Evolutionary conservation across 352 stramenopile species (phyloP).

Genomic region (Aphanomyces astaci): DNA sequence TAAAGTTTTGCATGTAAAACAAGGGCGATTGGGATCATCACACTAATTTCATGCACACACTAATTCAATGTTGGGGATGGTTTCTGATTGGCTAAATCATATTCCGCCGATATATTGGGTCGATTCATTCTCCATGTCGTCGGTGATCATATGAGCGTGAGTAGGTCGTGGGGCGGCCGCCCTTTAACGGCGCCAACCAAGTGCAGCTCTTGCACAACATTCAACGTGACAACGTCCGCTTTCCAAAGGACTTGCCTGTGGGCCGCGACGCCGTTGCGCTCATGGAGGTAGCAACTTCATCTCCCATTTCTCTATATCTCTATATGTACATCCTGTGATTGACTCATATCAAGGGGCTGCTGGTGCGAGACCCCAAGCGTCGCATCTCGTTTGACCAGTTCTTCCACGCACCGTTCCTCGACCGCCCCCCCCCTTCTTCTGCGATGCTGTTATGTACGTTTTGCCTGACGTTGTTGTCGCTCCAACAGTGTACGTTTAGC

Average conservation of each 20-base stretch:
- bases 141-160: too few species aligned
- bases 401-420: constrained; percentile 68
- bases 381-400: constrained; percentile 89
- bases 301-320: constrained; percentile 12
- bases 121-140: too few species aligned
- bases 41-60: too few species aligned
- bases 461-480: too few species aligned
- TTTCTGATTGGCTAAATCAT: too few species aligned
- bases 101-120: too few species aligned
- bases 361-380: constrained; percentile 80
- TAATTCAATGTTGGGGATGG: too few species aligned
- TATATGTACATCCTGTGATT: too few species aligned
- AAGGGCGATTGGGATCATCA: too few species aligned
- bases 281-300: constrained; percentile 31
- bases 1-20: too few species aligned
- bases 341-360: too few species aligned
- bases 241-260: constrained; percentile 74
- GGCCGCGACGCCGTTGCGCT: constrained; percentile 78
- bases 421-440: constrained; percentile 17
- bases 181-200: constrained; percentile 92
- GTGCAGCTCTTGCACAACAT: constrained; percentile 93
- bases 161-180: constrained; percentile 76
- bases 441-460: not conserved
- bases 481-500: too few species aligned
- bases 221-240: constrained; percentile 79